Base-by-base conservation (phyloP, 352 stramenopile species). In the Phytophthora brassicae region DNA sequence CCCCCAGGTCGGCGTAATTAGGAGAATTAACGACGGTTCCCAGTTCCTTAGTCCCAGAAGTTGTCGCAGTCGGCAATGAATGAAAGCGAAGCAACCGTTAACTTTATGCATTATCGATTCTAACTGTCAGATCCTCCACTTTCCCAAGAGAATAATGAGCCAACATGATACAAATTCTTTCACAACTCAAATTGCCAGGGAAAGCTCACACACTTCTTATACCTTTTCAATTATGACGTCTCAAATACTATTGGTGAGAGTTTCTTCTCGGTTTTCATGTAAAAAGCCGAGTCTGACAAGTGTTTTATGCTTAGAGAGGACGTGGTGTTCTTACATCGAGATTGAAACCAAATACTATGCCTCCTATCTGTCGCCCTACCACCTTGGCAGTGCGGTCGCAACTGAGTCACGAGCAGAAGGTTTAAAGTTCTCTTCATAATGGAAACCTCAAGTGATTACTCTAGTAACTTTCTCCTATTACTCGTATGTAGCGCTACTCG, bases 191-290 rank as follows among this genome's bases (percentile, higher is more conserved):
- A 44, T 54, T 64, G 42, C 41, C 8, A 47, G 29, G 28, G 16
- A 41, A 35, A 11, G 31, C 19, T 8, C 17, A 43, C 17, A 36
- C 11, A n/a, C n/a, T 12, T 39, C 2, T 4, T 33, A 56, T 24
- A 4, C 9, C 14, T 9, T 23, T 48, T 47, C 9, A 28, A 48
- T 12, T 23, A 75, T 75, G 66, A 29, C 43, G 20, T 56, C 42
- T 36, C 66, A 62, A 45, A 23, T 74, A 24, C 17, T 72, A 54
- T 20, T 69, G 22, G 62, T 74, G 36, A 8, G 65, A 63, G 9
- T 56, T 26, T 14, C 2, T 33, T 17, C n/a, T 22, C 19, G 16
- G 36, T 22, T 23, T 44, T 44, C 5, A 13, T 24, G 38, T 16
- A 42, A 9, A n/a, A 42, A 19, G 19, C 41, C 11, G 19, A 45